These are phyloP conservation scores for Effrenium voratum DNA, from an alignment of 73 alveolate genomes.

Conservation along the genomic window DNA sequence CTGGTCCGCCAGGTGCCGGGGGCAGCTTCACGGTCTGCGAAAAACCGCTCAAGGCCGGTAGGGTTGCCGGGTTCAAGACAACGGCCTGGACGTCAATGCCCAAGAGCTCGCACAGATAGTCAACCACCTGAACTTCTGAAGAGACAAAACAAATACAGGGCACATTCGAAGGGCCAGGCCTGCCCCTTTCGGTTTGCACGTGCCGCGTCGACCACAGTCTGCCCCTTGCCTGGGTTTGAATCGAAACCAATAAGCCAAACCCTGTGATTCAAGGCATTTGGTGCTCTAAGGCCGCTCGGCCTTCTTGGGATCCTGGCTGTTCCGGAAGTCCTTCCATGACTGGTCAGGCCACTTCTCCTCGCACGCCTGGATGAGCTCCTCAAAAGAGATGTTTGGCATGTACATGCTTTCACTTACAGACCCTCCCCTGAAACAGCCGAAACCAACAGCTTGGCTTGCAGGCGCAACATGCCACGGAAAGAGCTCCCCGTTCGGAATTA, in stretches of 20 bases:
- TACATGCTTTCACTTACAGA: too few species aligned
- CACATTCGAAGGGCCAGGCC: not conserved
- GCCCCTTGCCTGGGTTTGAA: conserved; percentile 36
- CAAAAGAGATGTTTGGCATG: not conserved
- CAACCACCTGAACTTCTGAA: conserved; percentile 28
- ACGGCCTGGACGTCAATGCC: conserved; percentile 47
- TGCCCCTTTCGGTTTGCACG: conserved; percentile 87
- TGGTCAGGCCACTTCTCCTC: conserved; percentile 59
- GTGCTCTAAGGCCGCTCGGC: not conserved
- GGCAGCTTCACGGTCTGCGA: conserved; percentile 28
- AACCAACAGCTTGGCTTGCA: too few species aligned
- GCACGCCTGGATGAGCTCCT: conserved; percentile 20
- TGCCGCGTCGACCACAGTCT: conserved; percentile 60
- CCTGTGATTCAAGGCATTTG: not conserved
- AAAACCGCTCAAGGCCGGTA: not conserved
- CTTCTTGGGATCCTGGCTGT: not conserved
- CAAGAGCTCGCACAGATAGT: conserved; percentile 67
- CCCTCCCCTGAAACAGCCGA: too few species aligned
- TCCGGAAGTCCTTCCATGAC: conserved; percentile 18
- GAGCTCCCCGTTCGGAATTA: too few species aligned
- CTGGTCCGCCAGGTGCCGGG: not conserved
- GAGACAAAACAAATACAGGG: not conserved
- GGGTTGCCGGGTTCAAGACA: not conserved
- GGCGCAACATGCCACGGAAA: too few species aligned
- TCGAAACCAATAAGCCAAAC: not conserved